Evolutionary conservation across 371 early-diverging fungal genomes (phyloP).

Genomic region (Circinella minor): DNA sequence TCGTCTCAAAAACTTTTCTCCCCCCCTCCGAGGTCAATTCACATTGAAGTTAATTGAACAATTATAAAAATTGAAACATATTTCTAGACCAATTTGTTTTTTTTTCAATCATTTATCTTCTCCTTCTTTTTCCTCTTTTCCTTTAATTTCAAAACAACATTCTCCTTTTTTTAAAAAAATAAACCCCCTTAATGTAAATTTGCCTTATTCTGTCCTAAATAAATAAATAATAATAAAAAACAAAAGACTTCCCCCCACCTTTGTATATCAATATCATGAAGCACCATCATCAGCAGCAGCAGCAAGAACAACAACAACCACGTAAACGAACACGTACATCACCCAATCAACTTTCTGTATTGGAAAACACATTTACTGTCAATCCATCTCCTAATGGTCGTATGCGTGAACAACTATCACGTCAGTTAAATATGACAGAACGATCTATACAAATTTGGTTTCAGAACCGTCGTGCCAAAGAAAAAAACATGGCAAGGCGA

Average conservation of each 20-base stretch:
- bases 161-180: neutral
- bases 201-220: neutral
- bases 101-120: slow-evolving; percentile 3
- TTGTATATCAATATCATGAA: neutral
- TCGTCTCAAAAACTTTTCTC: neutral
- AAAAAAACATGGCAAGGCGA: slow-evolving; percentile 70
- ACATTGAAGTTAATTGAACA: neutral
- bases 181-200: slow-evolving; percentile 2
- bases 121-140: slow-evolving; percentile 2
- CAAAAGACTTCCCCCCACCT: neutral
- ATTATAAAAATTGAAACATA: slow-evolving; percentile 5
- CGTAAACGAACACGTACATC: slow-evolving; percentile 75
- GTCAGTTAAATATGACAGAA: slow-evolving; percentile 88
- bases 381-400: slow-evolving; percentile 79
- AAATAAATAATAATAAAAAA: no score
- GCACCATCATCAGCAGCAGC: slow-evolving; percentile 13
- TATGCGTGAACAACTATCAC: slow-evolving; percentile 82
- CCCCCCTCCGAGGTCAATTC: neutral
- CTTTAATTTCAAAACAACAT: neutral
- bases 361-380: slow-evolving; percentile 72
- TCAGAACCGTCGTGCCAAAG: slow-evolving; percentile 96
- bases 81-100: slow-evolving; percentile 1
- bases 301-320: slow-evolving; percentile 23
- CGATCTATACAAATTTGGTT: slow-evolving; percentile 98
- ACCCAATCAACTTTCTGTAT: slow-evolving; percentile 71